Base-by-base conservation (phyloP, 345 rosid species). In the Camelina hispida region DNA sequence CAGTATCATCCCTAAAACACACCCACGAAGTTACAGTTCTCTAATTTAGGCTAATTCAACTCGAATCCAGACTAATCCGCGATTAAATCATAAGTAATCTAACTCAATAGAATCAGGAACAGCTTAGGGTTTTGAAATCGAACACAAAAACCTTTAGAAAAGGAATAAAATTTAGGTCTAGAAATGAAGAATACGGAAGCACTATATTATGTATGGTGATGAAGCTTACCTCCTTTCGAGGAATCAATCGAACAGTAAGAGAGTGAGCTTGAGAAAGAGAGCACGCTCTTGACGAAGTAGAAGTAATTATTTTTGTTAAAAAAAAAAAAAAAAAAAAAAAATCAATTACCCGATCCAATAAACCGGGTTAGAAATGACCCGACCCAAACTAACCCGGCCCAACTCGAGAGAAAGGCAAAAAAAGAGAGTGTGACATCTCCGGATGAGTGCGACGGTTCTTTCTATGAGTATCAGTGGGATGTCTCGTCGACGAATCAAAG, bases 51-150 rank as follows among this genome's bases (percentile, higher is more conserved):
- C 4, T 18, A 48, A 56, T 32, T 13, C 46, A 22, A 71, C 3
- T 32, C 10, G 9, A 68, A 43, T 57, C 0, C 15, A 37, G 13
- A 7, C 18, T 25, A 51, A 51, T 25, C 62, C n/a, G 0, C 32
- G 40, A 61, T 61, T 6, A 7, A 50, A 10, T 8, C 50, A 28
- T 60, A 35, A 67, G 51, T 0, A 38, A 40, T 62, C 66, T 17
- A 66, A n/a, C 30, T 66, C 17, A 42, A 4, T 52, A 7, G 48
- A 61, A 51, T 59, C 12, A 4, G 28, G 55, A 59, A 16, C 18
- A 76, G 15, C 35, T 51, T 51, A 67, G 68, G 78, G 66, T 67
- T 75, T 40, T 38, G 58, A 66, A 37, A 74, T 25, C 48, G 30
- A 66, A 47, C 50, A 35, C 58, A 67, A 59, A 75, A 1, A 25